Base-by-base conservation (phyloP, 1,284 basidiomycete species). In the Trametes versicolor region DNA sequence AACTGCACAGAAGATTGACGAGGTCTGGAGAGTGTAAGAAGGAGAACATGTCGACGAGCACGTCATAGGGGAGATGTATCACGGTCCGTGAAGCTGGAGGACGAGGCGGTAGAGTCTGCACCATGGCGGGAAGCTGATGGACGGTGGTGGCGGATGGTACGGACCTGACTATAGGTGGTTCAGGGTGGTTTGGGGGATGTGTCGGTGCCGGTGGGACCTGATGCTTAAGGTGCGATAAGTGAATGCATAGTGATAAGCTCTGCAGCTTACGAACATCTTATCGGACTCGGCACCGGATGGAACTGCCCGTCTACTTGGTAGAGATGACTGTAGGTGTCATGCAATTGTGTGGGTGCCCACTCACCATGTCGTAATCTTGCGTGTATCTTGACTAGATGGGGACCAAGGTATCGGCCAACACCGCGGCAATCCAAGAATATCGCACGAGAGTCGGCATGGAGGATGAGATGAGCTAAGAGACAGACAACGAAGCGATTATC, bases 1-100 rank as follows among this genome's bases (percentile, higher is more conserved):
- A 75, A 15, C 67, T 71, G 62, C 69, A 67, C 6, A 75, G 62
- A 6, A 75, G 57, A 29, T 60, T 61, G n/a, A 72, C 66, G 29
- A 73, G 63, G 49, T 75, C 75, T 25, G 25, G 32, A 4, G 65
- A 66, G 4, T 62, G 34, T 9, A 75, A 51, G n/a, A 61, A 55
- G 23, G 58, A 37, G 47, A 70, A 61, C 15, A 74, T 54, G 9
- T 71, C 55, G 32, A 72, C 53, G 17, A 75, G 36, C 34, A 75
- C 25, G 50, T 76, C 75, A 58, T 71, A 73, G 1, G 75, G 73
- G 12, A 74, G 64, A 39, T 62, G 47, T 15, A 36, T 21, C 37
- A 69, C 57, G 39, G 12, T 41, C n/a, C 34, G 47, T 21, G 25
- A 17, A 43, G 15, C 36, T 21, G 27, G 32, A 10, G 25, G 21